phyloP scores from a whole-genome alignment of 2,329 filamentous ascomycete genomes.

The Byssochlamys sp. region DNA sequence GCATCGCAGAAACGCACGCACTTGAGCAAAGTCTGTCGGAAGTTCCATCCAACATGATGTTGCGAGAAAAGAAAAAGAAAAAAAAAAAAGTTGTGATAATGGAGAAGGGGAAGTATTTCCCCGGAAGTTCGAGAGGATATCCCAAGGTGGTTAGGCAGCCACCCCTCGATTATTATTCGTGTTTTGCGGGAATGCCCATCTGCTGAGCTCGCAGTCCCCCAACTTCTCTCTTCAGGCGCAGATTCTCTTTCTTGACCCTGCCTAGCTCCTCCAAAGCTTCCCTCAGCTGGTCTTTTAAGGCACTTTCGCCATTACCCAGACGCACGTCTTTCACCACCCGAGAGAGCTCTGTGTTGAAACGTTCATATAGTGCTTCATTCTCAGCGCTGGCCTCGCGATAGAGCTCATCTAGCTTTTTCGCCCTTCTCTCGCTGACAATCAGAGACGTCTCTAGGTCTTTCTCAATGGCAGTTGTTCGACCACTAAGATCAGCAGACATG shows the following conservation, averaged over 20 bases:
- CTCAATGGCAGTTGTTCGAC: constrained; percentile 55
- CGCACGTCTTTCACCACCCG: constrained; percentile 71
- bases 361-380: constrained; percentile 84
- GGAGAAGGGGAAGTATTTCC: not conserved
- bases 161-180: constrained; percentile 18
- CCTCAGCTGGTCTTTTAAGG: constrained; percentile 60
- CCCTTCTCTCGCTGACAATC: constrained; percentile 65
- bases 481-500: constrained; percentile 50
- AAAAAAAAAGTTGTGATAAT: not conserved
- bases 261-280: constrained; percentile 69
- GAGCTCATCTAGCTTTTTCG: constrained; percentile 73
- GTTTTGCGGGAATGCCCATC: constrained; percentile 19
- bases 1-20: not conserved
- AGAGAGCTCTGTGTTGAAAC: constrained; percentile 81
- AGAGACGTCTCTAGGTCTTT: constrained; percentile 63
- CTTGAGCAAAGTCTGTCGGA: not conserved
- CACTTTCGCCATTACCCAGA: constrained; percentile 67
- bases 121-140: not conserved
- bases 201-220: constrained; percentile 53
- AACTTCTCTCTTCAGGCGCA: constrained; percentile 70
- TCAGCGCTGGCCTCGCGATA: constrained; percentile 81
- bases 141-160: not conserved
- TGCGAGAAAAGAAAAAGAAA: not conserved
- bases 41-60: not conserved
- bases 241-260: constrained; percentile 74